phyloP scores from a whole-genome alignment of 2,329 filamentous ascomycete genomes.

The Claviceps quebecensis region DNA sequence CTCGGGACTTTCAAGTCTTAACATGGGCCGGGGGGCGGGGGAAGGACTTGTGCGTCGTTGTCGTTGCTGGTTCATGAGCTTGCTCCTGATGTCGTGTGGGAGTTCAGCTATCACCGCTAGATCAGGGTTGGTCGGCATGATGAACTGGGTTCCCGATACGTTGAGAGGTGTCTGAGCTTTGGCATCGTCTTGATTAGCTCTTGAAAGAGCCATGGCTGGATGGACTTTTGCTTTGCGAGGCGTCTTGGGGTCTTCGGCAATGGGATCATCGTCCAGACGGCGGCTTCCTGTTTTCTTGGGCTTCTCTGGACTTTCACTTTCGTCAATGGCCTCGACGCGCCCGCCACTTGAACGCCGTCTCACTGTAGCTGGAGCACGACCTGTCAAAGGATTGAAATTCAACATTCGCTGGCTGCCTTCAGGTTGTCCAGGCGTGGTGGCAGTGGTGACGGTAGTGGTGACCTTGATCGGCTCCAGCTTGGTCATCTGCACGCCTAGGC shows the following conservation, averaged over 20 bases:
- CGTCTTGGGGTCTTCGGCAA: slow-evolving; percentile 39
- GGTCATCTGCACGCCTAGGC: slow-evolving; percentile 84
- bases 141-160: slow-evolving; percentile 76
- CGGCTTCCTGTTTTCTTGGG: slow-evolving; percentile 16
- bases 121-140: slow-evolving; percentile 74
- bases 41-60: slow-evolving; percentile 13
- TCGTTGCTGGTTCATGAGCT: slow-evolving; percentile 51
- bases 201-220: slow-evolving; percentile 37
- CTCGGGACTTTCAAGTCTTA: slow-evolving; percentile 26
- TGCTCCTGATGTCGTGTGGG: slow-evolving; percentile 67
- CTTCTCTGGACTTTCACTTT: slow-evolving; percentile 23
- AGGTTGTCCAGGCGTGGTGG: slow-evolving; percentile 6
- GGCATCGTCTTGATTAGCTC: slow-evolving; percentile 33
- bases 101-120: slow-evolving; percentile 70
- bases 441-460: slow-evolving; percentile 11
- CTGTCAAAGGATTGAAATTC: slow-evolving; percentile 48
- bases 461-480: slow-evolving; percentile 71
- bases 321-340: slow-evolving; percentile 37
- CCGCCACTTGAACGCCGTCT: slow-evolving; percentile 21
- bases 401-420: slow-evolving; percentile 71
- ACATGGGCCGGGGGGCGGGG: slow-evolving; percentile 7
- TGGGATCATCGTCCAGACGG: slow-evolving; percentile 32
- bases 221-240: slow-evolving; percentile 39
- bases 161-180: slow-evolving; percentile 59
- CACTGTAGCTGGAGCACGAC: slow-evolving; percentile 19